Percentiles rank a stretch among this genome's conserved stretches.
Conservation (phyloP, 495 filamentous ascomycete species). For the Penicillium cataractarum region DNA sequence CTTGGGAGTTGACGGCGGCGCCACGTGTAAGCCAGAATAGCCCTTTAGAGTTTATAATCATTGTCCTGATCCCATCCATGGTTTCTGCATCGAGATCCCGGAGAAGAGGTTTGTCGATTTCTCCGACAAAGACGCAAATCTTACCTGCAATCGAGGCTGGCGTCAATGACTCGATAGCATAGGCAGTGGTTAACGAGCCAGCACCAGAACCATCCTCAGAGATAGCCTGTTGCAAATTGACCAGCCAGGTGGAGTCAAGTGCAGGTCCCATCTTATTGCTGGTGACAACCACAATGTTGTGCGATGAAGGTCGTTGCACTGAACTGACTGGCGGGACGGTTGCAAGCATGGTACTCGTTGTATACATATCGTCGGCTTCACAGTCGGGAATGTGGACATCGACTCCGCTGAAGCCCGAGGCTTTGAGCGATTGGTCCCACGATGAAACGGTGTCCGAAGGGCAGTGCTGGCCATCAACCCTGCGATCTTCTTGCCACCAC, state of each 20-base stretch:
- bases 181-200: neutral
- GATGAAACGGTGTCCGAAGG: neutral
- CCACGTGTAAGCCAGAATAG: neutral
- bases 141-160: neutral
- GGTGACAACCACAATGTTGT: neutral
- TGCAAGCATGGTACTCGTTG: neutral
- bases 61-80: neutral
- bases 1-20: neutral
- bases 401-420: neutral
- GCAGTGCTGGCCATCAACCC: neutral
- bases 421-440: neutral
- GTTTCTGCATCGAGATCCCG: neutral
- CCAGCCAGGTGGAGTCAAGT: neutral
- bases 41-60: neutral
- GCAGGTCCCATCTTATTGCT: neutral
- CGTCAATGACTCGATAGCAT: neutral
- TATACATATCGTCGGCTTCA: neutral
- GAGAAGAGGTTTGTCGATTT: neutral
- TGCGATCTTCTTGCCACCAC: neutral
- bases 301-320: neutral
- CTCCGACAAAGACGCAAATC: neutral
- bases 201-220: neutral
- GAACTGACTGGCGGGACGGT: neutral
- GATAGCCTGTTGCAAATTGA: neutral
- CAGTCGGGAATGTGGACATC: neutral